Conservation (phyloP, 352 stramenopile genomes). For the Phytopythium aichiense region DNA sequence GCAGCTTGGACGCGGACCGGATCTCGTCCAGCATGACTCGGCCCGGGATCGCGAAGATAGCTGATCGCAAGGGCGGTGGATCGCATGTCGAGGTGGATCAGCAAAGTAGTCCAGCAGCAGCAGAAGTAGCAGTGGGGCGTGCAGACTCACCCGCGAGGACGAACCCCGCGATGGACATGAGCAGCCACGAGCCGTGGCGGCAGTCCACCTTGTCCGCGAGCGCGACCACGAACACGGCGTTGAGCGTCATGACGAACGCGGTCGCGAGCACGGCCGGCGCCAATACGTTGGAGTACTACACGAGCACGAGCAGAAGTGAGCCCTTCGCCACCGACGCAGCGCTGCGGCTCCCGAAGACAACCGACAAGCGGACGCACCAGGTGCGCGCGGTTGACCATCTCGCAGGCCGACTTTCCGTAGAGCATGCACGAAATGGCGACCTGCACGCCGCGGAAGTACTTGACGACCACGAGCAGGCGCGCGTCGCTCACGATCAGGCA, state of each 20-base stretch:
- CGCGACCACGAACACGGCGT: slow-evolving; percentile 41
- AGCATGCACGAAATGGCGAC: slow-evolving; percentile 64
- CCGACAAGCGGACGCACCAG: slow-evolving; percentile 17
- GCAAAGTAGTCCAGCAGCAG: neutral
- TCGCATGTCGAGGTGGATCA: too few relatives aligned
- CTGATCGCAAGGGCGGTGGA: slow-evolving; percentile 12
- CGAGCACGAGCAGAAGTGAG: neutral
- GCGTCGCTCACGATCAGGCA: slow-evolving; percentile 55
- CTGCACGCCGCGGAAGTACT: slow-evolving; percentile 70
- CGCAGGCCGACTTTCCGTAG: slow-evolving; percentile 63
- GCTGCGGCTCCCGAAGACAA: too few relatives aligned
- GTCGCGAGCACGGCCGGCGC: slow-evolving; percentile 42
- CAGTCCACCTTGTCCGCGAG: slow-evolving; percentile 52
- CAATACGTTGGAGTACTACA: slow-evolving; percentile 47
- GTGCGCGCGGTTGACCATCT: slow-evolving; percentile 42
- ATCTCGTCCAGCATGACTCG: slow-evolving; percentile 61
- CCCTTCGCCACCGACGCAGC: too few relatives aligned
- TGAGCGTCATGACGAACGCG: slow-evolving; percentile 51
- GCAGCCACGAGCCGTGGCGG: slow-evolving; percentile 61
- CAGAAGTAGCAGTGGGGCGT: neutral
- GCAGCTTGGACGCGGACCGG: slow-evolving; percentile 37
- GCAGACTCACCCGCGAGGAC: slow-evolving; percentile 44
- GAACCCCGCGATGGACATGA: slow-evolving; percentile 56
- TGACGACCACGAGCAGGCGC: slow-evolving; percentile 59
- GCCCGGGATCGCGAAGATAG: slow-evolving; percentile 56